Evolutionary conservation across 2,329 filamentous ascomycete genomes (phyloP), one percentile per base, ranked within the genome.

Genomic region (Hypomyces rosellus): DNA sequence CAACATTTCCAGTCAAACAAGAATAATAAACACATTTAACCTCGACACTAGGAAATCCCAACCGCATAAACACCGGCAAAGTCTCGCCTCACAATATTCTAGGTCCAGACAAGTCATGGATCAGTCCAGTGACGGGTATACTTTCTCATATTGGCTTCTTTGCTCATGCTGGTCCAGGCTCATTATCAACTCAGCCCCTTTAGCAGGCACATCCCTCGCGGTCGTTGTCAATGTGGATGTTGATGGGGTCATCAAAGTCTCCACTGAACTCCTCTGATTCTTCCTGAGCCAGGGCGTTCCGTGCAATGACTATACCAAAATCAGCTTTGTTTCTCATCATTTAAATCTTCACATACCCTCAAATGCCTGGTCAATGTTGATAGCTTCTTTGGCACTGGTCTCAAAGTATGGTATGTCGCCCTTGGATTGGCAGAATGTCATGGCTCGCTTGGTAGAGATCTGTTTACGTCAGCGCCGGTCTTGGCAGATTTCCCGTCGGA

Each of bases 381-480:
- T 87, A 54, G 92, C 93, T 71, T 99, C 93, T 76, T 99, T 99
- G 54, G 93, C 93, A 71, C 91, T 96, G 15, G 93, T 99, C 81
- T 99, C 93, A 65, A 99, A 99, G 72, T 99, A 99, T 15, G 93
- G 93, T 58, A 99, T 96, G 53, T 89, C 89, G 44, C 92, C 92
- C 73, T 97, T 96, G 51, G 89, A 95, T 70, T 96, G 90, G 71
- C 93, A 99, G 69, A 96, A 99, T 13, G 92, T 91, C 82, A 92
- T 91, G 53, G 93, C 93, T 56, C 93, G 82, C 80, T 97, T 97
- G 63, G 86, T 91, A 30, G 89, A 95, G 62, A 99, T 95, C 85
- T 89, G 50, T n/a, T 18, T 45, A 15, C 16, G 25, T 53, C 9
- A 47, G 53, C 56, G 50, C 41, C 15, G 38, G 46, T 36, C 34